Conservation (phyloP, 2,329 filamentous ascomycete species). For the Paradendryphiella salina region DNA sequence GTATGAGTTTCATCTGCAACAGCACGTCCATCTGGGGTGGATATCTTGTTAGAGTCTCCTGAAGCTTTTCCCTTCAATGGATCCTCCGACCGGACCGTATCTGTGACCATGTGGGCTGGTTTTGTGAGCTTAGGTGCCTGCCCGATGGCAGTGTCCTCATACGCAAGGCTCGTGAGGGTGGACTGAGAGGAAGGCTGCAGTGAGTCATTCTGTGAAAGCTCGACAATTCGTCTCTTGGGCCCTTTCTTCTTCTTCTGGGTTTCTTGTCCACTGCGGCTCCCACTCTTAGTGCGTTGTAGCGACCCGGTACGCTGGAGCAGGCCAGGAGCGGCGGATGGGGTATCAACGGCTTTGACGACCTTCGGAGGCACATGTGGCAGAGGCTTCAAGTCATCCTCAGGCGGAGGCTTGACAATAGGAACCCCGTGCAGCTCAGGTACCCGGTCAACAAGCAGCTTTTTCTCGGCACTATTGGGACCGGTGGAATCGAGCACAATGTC, state of each 20-base stretch:
- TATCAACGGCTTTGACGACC: constrained; percentile 34
- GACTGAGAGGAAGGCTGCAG: constrained; percentile 32
- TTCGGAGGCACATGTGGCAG: constrained; percentile 66
- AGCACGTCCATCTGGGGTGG: constrained; percentile 25
- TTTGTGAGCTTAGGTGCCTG: constrained; percentile 26
- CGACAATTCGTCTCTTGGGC: constrained; percentile 61
- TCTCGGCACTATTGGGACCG: constrained; percentile 82
- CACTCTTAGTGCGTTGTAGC: constrained; percentile 44
- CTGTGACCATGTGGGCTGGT: constrained; percentile 16
- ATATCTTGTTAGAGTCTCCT: constrained; percentile 40
- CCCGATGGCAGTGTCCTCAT: constrained; percentile 25
- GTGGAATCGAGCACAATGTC: constrained; percentile 87
- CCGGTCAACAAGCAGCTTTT: constrained; percentile 80
- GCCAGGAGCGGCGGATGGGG: constrained; percentile 20
- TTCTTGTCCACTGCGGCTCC: constrained; percentile 39
- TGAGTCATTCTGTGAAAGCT: constrained; percentile 56
- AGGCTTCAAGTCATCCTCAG: constrained; percentile 61
- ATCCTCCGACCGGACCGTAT: constrained; percentile 36
- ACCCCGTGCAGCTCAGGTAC: constrained; percentile 74
- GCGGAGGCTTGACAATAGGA: constrained; percentile 73
- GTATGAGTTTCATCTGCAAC: constrained; percentile 27
- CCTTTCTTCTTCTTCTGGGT: constrained; percentile 63
- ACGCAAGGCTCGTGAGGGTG: constrained; percentile 37
- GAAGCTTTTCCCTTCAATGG: constrained; percentile 24
- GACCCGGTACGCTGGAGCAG: constrained; percentile 31